Evolutionary conservation across 2,329 filamentous ascomycete genomes (phyloP), one percentile per base, ranked within the genome.

Genomic region (Colletotrichum lupini): DNA sequence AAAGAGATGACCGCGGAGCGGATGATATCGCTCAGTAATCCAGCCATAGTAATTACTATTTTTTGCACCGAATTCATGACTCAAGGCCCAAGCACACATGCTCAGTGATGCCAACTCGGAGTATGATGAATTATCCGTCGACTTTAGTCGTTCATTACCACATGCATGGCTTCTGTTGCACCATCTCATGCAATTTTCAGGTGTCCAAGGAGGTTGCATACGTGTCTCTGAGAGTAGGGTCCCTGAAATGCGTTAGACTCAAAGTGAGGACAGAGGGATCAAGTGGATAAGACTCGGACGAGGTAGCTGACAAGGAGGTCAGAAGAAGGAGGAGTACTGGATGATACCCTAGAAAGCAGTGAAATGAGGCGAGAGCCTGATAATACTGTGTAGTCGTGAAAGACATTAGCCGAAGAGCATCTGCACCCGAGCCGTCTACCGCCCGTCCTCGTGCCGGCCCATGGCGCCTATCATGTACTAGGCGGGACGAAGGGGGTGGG

Each of bases 361-460:
- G 61, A 63, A 63, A 32, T 9, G 4, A 26, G 16, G 35, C 4
- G 46, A 32, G 46, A 35, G 46, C 46, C 16, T 63, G 46, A 9
- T 26, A 9, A 30, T 26, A 24, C 28, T 7, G 16, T 35, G 46
- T 53, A 14, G 26, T 63, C 22, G 12, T 11, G 19, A 53, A 63
- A 30, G 42, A 37, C 22, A 32, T 28, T 11, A 8, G 52, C 26
- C 26, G 28, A 35, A 32, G n/a, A 11, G n/a, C 14, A 37, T 63
- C 61, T 42, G 46, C 12, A 53, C 61, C 61, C 61, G 61, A 22
- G 28, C 32, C 59, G 35, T n/a, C 26, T 16, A 4, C 56, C 35
- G 53, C 28, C 53, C 61, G 24, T 66, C 55, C 9, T 70, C 67
- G 53, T 65, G 53, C 61, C 67, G 67, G 49, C 8, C 52, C 55